Percentiles rank a stretch among this genome's conserved stretches.
phyloP scores from a whole-genome alignment of 345 rosid genomes.

The Hirschfeldia incana region DNA sequence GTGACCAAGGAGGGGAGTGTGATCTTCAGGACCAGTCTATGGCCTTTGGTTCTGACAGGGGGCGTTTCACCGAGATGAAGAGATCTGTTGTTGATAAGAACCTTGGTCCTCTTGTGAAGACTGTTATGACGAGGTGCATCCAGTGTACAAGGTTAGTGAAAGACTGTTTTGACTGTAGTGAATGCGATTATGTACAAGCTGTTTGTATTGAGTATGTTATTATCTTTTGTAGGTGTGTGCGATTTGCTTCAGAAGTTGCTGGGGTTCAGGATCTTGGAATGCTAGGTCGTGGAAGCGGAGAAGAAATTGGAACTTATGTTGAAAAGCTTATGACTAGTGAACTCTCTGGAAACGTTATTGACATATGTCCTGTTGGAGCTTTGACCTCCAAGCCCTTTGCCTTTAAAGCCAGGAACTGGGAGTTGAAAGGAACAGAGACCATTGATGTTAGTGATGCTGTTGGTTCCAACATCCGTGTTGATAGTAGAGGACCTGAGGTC shows the following conservation, averaged over 20 bases:
- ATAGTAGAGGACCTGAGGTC: conserved; percentile 98
- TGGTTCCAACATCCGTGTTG: conserved; percentile 94
- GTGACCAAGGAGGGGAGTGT: conserved; percentile 99
- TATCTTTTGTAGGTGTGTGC: conserved; percentile 73
- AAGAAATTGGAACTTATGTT: conserved; percentile 98
- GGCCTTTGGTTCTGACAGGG: conserved; percentile 99
- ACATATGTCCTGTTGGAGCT: conserved; percentile 98
- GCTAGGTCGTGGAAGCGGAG: conserved; percentile 99
- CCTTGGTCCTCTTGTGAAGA: conserved; percentile 97
- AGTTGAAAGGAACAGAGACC: conserved; percentile 93
- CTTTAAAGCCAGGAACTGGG: conserved; percentile 99
- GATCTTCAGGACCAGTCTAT: conserved; percentile 99
- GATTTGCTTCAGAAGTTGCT: conserved; percentile 98
- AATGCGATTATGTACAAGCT: background rate
- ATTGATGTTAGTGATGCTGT: conserved; percentile 97
- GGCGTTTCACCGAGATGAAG: conserved; percentile 94
- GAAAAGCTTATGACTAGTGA: conserved; percentile 99
- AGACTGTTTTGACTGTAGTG: background rate
- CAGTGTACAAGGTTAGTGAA: conserved; percentile 86
- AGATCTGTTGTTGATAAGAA: conserved; percentile 98
- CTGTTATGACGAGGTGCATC: conserved; percentile 99
- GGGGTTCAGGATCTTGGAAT: conserved; percentile 99
- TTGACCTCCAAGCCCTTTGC: conserved; percentile 98
- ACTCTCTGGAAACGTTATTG: conserved; percentile 97
- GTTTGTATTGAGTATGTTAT: conserved; percentile 18